Evolutionary conservation across 2,329 filamentous ascomycete species (phyloP), one percentile per base, ranked within the genome.

Genomic region (Colletotrichum acutatum): DNA sequence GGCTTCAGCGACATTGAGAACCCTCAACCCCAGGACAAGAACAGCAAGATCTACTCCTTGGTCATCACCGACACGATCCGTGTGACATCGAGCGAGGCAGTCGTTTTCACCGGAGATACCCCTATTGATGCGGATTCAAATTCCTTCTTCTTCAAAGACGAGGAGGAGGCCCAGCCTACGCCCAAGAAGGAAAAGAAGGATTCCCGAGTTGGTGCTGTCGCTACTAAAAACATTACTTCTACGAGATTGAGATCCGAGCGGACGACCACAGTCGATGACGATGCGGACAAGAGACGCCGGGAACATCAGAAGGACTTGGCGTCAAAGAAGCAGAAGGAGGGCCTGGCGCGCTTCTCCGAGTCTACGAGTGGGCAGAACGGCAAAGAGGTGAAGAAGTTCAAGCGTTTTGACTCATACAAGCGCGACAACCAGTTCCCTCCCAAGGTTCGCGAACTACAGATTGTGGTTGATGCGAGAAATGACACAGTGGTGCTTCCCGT

Each of bases 371-470:
- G 93, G 71, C 88, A 96, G 75, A 97, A 98, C 79, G 97, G 96
- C 42, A 92, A 92, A n/a, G 93, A 97, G 76, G 93, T 97, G 82
- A 98, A 98, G 88, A 97, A 96, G 84, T 98, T 99, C 88, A 98
- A 98, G 86, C 94, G 95, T 68, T 99, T 98, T 80, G 97, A 99
- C 83, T 99, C 97, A 0, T 99, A 99, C 86, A 99, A 98, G 87
- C 91, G 96, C 74, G 97, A 98, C 82, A 98, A 97, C 78, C 96
- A 98, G 82, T 91, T 99, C 66, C 97, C 97, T 1, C 80, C 89
- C 16, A 92, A 91, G 79, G 91, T 97, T 76, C 93, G 93, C 81
- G 96, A 98, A 78, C 87, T 98, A 69, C 92, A 94, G 74, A 95
- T 99, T 74, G 90, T 98, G 26, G 95, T 98, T 16, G 97, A 99